Evolutionary conservation across 768 basidiomycete species (phyloP).

Genomic region (Tylopilus sp.): DNA sequence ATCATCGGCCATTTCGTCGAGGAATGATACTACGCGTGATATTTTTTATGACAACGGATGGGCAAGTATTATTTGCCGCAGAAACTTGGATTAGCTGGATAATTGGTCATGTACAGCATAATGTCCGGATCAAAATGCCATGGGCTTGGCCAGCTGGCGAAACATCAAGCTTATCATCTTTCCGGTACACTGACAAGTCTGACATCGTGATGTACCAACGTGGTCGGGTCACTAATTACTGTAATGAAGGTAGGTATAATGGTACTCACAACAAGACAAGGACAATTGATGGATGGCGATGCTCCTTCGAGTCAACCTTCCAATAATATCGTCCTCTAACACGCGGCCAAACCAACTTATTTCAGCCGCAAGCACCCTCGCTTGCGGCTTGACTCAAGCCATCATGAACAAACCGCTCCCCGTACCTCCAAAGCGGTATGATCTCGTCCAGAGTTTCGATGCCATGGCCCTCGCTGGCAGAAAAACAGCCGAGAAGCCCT

Average conservation of each 20-base stretch:
- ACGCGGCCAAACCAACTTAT: background rate
- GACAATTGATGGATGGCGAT: slow-evolving; percentile 11
- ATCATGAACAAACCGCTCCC: slow-evolving; percentile 23
- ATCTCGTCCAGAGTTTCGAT: slow-evolving; percentile 33
- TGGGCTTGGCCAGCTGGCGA: too few species aligned
- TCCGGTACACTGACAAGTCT: too few species aligned
- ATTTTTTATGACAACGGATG: background rate
- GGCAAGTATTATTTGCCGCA: too few species aligned
- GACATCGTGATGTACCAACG: too few species aligned
- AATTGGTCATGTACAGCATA: too few species aligned
- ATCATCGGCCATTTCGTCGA: slow-evolving; percentile 63
- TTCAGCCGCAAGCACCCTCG: slow-evolving; percentile 8
- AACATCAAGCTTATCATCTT: too few species aligned
- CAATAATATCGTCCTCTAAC: slow-evolving; percentile 13
- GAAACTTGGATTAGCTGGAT: too few species aligned
- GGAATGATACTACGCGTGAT: slow-evolving; percentile 30
- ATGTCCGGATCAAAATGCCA: too few species aligned
- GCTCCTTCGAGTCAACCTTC: slow-evolving; percentile 19
- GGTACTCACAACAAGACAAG: background rate
- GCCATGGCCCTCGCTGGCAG: slow-evolving; percentile 31
- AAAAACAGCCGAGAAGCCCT: slow-evolving; percentile 11
- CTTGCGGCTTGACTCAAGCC: slow-evolving; percentile 8
- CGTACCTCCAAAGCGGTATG: slow-evolving; percentile 11
- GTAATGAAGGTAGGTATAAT: too few species aligned
- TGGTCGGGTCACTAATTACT: too few species aligned